Evolutionary conservation across 1,284 basidiomycete genomes (phyloP), one percentile per base, ranked within the genome.

Genomic region (Irpex lacteus): DNA sequence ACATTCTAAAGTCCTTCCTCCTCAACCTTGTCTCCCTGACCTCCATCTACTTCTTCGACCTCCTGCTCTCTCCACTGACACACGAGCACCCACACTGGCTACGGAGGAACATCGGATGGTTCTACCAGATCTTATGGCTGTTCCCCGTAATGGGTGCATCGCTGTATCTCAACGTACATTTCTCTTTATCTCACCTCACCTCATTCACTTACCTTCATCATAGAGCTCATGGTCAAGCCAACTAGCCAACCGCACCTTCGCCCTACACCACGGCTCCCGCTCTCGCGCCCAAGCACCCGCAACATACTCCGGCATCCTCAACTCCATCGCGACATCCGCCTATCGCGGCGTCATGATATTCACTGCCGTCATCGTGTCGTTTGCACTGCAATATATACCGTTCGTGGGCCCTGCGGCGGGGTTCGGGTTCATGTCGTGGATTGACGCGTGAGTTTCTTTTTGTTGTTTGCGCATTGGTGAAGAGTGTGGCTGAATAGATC

Each of bases 341-440:
- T 94, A 94, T 70, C 84, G 92, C 15, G 82, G 82, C 1, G 85
- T 94, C 65, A 92, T 95, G 88, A 85, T 93, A 13, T 77, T 85
- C 71, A 93, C 91, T 4, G 91, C 90, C 8, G 78, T 92, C n/a
- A 72, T 85, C 7, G 78, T 93, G 32, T 89, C 89, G 0, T 86
- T 90, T 65, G 81, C 81, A 5, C 76, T 95, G 52, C 77, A 81
- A 4, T 81, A 82, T 63, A 78, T 92, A 15, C 92, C 93, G 2
- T 78, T 83, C 60, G 74, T 88, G 7, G 93, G 92, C 4, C 78
- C 83, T 0, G 66, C 79, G 2, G 73, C 82, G 2, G 85, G 86
- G 21, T 91, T 93, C 70, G 74, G 84, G 8, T 94, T 93, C 71
- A 77, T 93, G 60, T 94, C 91, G 70, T 92, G 92, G 88, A 83